Conservation (phyloP, 2,329 filamentous ascomycete genomes). For the Saccharata proteae region DNA sequence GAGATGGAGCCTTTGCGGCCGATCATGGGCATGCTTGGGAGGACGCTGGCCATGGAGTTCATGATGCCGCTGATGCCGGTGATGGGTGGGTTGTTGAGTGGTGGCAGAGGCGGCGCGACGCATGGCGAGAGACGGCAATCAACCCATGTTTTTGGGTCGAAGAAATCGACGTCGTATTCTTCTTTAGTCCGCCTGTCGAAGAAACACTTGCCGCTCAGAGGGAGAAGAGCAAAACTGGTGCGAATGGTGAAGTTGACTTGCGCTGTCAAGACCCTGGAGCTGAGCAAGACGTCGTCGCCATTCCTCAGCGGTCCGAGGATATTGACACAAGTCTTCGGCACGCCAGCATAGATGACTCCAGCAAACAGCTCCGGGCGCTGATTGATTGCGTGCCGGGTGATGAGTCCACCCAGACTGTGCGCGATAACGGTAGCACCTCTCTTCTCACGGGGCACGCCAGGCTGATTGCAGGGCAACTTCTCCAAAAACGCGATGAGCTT, state of each 20-base stretch:
- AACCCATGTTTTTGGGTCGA: constrained; percentile 66
- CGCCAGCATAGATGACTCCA: constrained; percentile 75
- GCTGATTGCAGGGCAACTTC: constrained; percentile 60
- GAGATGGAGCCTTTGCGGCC: constrained; percentile 24
- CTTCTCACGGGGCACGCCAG: constrained; percentile 37
- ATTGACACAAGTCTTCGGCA: constrained; percentile 78
- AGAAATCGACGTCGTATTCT: constrained; percentile 74
- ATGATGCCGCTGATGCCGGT: constrained; percentile 33
- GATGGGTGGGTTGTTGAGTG: constrained; percentile 28
- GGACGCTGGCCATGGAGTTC: constrained; percentile 34
- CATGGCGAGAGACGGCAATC: constrained; percentile 69
- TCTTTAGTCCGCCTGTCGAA: constrained; percentile 71
- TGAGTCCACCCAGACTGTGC: constrained; percentile 77
- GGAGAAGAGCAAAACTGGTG: constrained; percentile 73
- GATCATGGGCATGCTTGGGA: constrained; percentile 23
- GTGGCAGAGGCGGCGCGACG: constrained; percentile 54
- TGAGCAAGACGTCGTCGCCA: constrained; percentile 83
- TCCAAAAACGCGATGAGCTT: constrained; percentile 64
- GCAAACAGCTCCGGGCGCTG: constrained; percentile 72
- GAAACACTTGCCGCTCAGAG: constrained; percentile 79
- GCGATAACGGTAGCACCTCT: constrained; percentile 71
- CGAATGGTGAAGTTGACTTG: constrained; percentile 88
- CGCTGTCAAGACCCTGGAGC: constrained; percentile 78
- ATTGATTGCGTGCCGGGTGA: constrained; percentile 56
- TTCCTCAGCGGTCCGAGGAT: constrained; percentile 82